phyloP scores from a whole-genome alignment of 257 asterid genomes.

The Capsicum baccatum region DNA sequence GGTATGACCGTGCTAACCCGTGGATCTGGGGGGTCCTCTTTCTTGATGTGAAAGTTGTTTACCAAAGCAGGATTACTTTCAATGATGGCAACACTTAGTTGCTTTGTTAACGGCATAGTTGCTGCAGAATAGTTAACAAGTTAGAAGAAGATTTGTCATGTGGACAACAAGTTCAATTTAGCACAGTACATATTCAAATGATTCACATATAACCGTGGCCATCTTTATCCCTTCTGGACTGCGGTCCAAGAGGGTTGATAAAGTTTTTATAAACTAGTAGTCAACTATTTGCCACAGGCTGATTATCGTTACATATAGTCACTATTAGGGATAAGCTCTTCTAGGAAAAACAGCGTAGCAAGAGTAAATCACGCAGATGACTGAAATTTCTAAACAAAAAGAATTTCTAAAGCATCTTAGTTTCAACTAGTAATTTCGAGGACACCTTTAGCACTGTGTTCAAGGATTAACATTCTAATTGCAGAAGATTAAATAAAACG shows the following conservation, averaged over 20 bases:
- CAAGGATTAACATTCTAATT: not conserved
- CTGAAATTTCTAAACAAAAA: not conserved
- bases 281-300: conserved; percentile 1
- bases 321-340: not conserved
- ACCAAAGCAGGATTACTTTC: conserved; percentile 92
- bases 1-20: conserved; percentile 99
- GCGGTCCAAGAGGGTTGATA: not conserved
- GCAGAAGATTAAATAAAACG: not conserved
- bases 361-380: not conserved
- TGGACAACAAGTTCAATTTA: not conserved
- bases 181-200: not conserved
- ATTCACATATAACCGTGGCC: not conserved
- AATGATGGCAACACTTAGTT: conserved; percentile 78
- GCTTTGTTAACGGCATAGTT: conserved; percentile 72
- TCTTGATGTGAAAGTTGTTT: conserved; percentile 53
- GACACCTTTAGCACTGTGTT: not conserved
- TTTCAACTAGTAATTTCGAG: not conserved
- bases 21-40: conserved; percentile 89
- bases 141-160: not conserved
- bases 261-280: not conserved
- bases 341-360: conserved; percentile 22
- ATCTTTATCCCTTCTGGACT: not conserved
- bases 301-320: not conserved
- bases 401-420: not conserved
- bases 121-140: conserved; percentile 61